Evolutionary conservation across 1,284 basidiomycete genomes (phyloP).

Genomic region (Schizophyllum amplum): DNA sequence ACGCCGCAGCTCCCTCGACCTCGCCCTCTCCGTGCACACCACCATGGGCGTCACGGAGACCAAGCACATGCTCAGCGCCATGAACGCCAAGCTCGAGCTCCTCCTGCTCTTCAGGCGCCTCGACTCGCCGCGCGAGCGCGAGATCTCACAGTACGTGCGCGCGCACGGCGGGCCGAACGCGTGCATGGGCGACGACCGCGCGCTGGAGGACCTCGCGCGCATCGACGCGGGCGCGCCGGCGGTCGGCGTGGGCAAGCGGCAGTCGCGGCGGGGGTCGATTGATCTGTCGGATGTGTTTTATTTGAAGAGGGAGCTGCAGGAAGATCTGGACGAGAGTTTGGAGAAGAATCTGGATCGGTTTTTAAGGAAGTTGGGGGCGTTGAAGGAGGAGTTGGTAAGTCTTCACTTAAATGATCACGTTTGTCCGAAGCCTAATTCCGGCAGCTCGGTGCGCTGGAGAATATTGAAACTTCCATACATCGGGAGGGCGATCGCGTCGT

Average conservation of each 20-base stretch:
- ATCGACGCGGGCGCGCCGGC: constrained; percentile 13
- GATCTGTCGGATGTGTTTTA: constrained; percentile 15
- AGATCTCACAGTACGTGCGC: constrained; percentile 21
- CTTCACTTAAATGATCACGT: neutral
- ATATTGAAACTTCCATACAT: constrained; percentile 20
- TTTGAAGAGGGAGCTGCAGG: constrained; percentile 25
- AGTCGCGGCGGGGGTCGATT: no score
- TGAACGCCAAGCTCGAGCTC: constrained; percentile 17
- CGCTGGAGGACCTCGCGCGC: constrained; percentile 17
- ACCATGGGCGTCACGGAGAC: constrained; percentile 24
- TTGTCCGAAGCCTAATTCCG: neutral
- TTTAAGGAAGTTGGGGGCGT: constrained; percentile 30
- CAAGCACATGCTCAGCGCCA: constrained; percentile 21
- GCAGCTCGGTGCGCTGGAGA: constrained; percentile 10
- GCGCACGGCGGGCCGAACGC: constrained; percentile 20
- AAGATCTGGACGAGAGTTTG: constrained; percentile 30
- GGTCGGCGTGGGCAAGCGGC: neutral
- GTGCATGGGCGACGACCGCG: constrained; percentile 16
- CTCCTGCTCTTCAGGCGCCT: constrained; percentile 17
- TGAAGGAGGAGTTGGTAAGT: constrained; percentile 20
- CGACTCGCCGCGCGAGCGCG: constrained; percentile 20
- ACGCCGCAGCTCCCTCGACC: constrained; percentile 24
- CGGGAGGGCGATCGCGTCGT: constrained; percentile 27
- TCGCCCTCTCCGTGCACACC: constrained; percentile 25
- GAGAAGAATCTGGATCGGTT: constrained; percentile 28